Conservation (phyloP, 176 grass and related monocot species). For the Carex myosuroides region DNA sequence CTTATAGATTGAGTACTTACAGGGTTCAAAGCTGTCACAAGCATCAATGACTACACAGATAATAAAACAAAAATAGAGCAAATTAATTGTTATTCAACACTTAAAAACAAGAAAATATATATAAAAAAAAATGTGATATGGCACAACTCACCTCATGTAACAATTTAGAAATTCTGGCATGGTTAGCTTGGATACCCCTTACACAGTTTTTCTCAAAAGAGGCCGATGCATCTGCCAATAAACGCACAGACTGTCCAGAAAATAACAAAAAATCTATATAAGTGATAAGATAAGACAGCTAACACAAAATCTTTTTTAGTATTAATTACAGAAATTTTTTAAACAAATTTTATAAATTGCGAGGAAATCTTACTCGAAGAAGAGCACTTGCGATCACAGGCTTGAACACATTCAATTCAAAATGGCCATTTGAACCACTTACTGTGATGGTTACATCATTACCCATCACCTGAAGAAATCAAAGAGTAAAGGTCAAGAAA, state of each 20-base stretch:
- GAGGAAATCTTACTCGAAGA: conserved; percentile 54
- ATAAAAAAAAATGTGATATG: background rate
- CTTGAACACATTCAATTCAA: conserved; percentile 96
- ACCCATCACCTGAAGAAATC: conserved; percentile 70
- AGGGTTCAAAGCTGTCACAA: conserved; percentile 93
- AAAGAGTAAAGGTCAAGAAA: background rate
- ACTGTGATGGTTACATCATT: conserved; percentile 87
- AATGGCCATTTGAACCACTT: conserved; percentile 87
- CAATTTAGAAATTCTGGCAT: conserved; percentile 80
- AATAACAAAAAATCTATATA: conserved; percentile 2
- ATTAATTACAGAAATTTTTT: background rate
- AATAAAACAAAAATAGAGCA: conserved; percentile 20
- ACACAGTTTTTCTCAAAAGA: conserved; percentile 98
- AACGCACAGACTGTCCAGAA: conserved; percentile 57
- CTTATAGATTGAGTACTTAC: conserved; percentile 49
- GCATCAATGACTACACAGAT: conserved; percentile 81
- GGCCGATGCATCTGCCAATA: conserved; percentile 81
- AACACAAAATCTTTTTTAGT: conserved; percentile 7
- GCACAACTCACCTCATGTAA: conserved; percentile 66
- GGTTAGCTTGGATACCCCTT: conserved; percentile 91
- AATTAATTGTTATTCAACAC: conserved; percentile 7
- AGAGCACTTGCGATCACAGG: conserved; percentile 87
- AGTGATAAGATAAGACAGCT: conserved; percentile 6
- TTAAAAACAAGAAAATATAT: background rate
- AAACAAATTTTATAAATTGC: background rate